Evolutionary conservation across 192 early-diverging fungal species (phyloP).

Genomic region (Podila epigama): DNA sequence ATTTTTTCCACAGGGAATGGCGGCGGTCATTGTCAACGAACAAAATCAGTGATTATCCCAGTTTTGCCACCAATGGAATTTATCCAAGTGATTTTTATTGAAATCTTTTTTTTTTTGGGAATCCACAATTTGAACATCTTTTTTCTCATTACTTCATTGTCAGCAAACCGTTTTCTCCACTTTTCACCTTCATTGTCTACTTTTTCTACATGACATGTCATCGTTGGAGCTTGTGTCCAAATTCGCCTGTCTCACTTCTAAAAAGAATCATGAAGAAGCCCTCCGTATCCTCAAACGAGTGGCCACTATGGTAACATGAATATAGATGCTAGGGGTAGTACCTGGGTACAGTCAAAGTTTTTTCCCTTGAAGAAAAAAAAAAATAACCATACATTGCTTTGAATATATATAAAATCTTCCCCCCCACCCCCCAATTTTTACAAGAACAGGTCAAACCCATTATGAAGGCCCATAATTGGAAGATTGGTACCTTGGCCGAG

Average conservation of each 20-base stretch:
- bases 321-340: too few species aligned
- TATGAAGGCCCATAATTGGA: constrained; percentile 71
- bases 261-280: constrained; percentile 55
- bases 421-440: neutral
- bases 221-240: constrained; percentile 16
- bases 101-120: neutral
- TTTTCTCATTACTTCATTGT: neutral
- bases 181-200: constrained; percentile 1
- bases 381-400: neutral
- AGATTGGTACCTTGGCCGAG: constrained; percentile 61
- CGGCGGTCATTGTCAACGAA: constrained; percentile 36
- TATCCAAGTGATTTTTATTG: neutral
- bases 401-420: neutral
- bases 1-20: constrained; percentile 23
- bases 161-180: neutral
- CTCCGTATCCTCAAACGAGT: constrained; percentile 47
- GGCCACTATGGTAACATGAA: constrained; percentile 43
- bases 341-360: too few species aligned
- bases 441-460: constrained; percentile 67
- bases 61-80: constrained; percentile 13
- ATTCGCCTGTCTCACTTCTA: constrained; percentile 28
- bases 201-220: neutral
- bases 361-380: neutral
- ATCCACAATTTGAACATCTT: neutral
- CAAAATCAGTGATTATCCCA: neutral